Evolutionary conservation across 1,139 yeast species (phyloP), one percentile per base, ranked within the genome.

Genomic region (Suhomyces bribrorum): DNA sequence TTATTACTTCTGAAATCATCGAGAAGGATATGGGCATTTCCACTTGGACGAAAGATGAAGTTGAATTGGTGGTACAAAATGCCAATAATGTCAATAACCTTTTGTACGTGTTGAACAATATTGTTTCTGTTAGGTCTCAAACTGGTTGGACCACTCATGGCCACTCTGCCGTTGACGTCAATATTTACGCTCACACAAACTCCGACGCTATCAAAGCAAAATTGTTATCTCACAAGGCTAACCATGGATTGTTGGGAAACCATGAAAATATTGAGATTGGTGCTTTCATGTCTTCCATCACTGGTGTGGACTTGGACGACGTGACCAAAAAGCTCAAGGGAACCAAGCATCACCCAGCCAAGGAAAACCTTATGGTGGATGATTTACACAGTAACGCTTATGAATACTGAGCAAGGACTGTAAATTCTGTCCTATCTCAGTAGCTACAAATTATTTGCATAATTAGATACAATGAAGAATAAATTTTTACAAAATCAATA

Each of bases 231-330:
- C 45, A 49, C 15, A 49, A 49, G 20, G 54, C 62, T n/a, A 64
- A 69, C 42, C 62, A 69, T 24, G 70, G 77, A 5, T 66, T 88
- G 41, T 75, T 76, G 22, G 96, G 96, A 4, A 83, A 83, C 59
- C 87, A 80, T 54, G 96, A 89, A 61, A 89, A 89, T 62, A 86
- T 73, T 33, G 96, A 87, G 48, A 77, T 88, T 47, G 96, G 96
- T 5, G 57, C 66, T 25, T 87, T 83, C 54, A 72, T 88, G 80
- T 83, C 73, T 35, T 52, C 68, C 2, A 69, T 78, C 46, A 69
- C 86, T 29, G 78, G 73, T n/a, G 70, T 80, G 15, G 71, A 77
- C 48, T 66, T 87, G 46, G 59, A 53, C 2, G 50, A 65, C 28
- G 75, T 83, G 9, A 81, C 90, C 12, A 60, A 69, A 30, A 44